A percentile compares a stretch with the other conserved stretches of the same genome.
Evolutionary conservation across 129 eudicot species (phyloP).

Genomic region (Smallanthus sonchifolius): DNA sequence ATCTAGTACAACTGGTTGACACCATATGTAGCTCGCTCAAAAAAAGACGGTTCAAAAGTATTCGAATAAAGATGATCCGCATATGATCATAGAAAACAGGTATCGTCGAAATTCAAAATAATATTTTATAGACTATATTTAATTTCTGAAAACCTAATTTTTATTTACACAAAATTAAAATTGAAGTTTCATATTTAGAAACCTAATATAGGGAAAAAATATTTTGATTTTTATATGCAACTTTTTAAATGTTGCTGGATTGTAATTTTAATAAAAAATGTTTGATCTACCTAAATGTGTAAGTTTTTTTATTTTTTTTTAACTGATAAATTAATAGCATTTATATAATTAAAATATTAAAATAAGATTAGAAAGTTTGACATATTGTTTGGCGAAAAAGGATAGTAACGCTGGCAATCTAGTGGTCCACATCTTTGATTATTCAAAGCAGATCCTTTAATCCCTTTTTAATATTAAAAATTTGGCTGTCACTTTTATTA

Average conservation of each 20-base stretch:
- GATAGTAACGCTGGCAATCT: slow-evolving; percentile 13
- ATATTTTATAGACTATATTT: background rate
- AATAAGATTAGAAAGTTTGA: background rate
- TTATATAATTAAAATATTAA: background rate
- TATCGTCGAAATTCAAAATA: no score
- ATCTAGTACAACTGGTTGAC: no score
- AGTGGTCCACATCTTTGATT: slow-evolving; percentile 31
- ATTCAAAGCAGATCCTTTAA: slow-evolving; percentile 26
- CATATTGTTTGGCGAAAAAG: background rate
- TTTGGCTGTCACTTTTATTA: slow-evolving; percentile 21
- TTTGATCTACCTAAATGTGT: background rate
- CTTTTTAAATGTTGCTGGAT: background rate
- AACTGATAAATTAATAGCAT: background rate
- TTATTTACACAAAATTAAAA: background rate
- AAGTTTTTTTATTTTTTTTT: background rate
- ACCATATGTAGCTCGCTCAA: no score
- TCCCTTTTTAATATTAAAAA: slow-evolving; percentile 17
- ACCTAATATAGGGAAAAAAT: background rate
- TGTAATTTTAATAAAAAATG: background rate
- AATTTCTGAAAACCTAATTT: background rate
- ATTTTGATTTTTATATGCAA: background rate
- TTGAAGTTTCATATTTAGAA: background rate
- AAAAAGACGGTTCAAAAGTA: no score
- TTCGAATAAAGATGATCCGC: no score
- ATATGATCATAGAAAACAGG: no score